A percentile compares a stretch with the other conserved stretches of the same genome.
Evolutionary conservation across 768 basidiomycete genomes (phyloP).

Genomic region (Boletus sp.): DNA sequence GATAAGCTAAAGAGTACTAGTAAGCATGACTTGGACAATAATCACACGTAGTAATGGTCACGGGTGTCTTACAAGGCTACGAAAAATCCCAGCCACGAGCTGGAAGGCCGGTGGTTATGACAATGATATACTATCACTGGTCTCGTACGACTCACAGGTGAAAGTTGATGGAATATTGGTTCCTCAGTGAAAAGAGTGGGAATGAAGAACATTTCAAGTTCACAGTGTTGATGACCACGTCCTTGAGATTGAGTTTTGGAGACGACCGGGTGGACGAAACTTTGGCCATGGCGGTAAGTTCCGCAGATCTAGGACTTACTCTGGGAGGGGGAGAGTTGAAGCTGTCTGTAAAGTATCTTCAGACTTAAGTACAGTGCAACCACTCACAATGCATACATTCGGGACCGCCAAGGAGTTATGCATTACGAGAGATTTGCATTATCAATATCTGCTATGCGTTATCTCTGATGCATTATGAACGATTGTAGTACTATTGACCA

Average conservation of each 20-base stretch:
- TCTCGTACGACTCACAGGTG: conserved; percentile 39
- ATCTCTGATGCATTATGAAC: too few species aligned
- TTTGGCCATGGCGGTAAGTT: conserved; percentile 7
- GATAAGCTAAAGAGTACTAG: conserved; percentile 26
- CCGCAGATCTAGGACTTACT: neutral
- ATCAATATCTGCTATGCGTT: too few species aligned
- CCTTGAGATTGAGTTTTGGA: conserved; percentile 5
- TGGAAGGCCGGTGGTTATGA: conserved; percentile 4
- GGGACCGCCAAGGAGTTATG: too few species aligned
- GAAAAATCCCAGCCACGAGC: conserved; percentile 45
- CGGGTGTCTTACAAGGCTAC: conserved; percentile 40
- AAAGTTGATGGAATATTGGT: conserved; percentile 48
- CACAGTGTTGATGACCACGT: conserved; percentile 41
- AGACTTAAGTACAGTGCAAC: too few species aligned
- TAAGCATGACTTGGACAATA: neutral
- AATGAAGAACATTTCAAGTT: conserved; percentile 53
- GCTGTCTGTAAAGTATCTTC: too few species aligned
- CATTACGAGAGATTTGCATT: too few species aligned
- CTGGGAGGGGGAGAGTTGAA: too few species aligned
- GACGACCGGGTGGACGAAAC: neutral
- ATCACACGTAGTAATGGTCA: neutral
- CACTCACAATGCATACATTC: too few species aligned
- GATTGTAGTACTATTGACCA: too few species aligned
- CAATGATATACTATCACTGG: too few species aligned
- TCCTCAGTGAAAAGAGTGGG: conserved; percentile 48